phyloP scores from a whole-genome alignment of 768 basidiomycete genomes.

The Kwoniella botswanensis region DNA sequence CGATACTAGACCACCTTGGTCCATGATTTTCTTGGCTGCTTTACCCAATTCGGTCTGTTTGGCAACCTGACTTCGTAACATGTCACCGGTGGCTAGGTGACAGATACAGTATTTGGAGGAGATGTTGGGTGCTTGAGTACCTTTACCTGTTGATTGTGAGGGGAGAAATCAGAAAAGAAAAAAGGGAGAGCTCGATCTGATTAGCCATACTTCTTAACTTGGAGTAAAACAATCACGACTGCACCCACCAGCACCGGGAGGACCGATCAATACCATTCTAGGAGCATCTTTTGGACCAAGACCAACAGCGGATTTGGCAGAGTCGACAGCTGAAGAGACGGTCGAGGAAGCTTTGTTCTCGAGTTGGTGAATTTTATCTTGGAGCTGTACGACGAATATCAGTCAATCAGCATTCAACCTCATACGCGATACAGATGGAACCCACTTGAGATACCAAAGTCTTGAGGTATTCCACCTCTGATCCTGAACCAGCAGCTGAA shows the following conservation, averaged over 20 bases:
- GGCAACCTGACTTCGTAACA: constrained; percentile 92
- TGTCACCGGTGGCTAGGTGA: constrained; percentile 98
- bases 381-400: constrained; percentile 62
- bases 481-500: constrained; percentile 38
- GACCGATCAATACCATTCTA: constrained; percentile 90
- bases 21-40: constrained; percentile 97
- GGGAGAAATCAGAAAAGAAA: too few relatives aligned
- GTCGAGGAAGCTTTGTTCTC: constrained; percentile 66
- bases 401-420: neutral
- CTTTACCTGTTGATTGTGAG: constrained; percentile 70
- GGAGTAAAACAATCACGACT: neutral
- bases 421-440: neutral
- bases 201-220: too few relatives aligned
- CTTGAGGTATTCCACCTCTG: constrained; percentile 94
- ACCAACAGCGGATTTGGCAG: constrained; percentile 62
- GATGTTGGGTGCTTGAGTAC: constrained; percentile 94
- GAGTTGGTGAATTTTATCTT: constrained; percentile 80
- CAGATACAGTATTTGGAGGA: constrained; percentile 92
- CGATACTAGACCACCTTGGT: constrained; percentile 88
- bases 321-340: constrained; percentile 42
- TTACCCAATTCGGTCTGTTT: constrained; percentile 84
- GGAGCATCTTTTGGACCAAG: constrained; percentile 66
- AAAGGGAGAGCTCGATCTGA: too few relatives aligned
- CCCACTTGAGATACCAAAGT: constrained; percentile 74
- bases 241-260: constrained; percentile 88